Evolutionary conservation across 345 rosid genomes (phyloP).

Genomic region (Leavenworthia alabamica): DNA sequence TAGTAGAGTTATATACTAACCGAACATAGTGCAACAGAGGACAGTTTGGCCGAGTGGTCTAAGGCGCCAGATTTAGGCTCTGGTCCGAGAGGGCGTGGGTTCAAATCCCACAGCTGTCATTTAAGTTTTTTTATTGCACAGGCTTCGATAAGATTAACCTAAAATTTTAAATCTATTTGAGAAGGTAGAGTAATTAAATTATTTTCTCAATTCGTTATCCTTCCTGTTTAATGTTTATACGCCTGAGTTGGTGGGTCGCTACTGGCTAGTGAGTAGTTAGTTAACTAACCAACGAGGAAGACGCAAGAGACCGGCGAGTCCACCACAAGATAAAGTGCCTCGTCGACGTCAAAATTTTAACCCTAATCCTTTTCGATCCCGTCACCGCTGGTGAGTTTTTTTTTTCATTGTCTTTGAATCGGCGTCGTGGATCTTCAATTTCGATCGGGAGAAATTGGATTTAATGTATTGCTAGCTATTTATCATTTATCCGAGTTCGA

Average conservation of each 20-base stretch:
- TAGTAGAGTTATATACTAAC: background rate
- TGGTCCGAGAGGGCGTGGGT: conserved; percentile 99
- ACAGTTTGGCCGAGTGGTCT: conserved; percentile 99
- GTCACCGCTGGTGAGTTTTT: conserved; percentile 22
- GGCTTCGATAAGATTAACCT: background rate
- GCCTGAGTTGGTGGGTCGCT: no score
- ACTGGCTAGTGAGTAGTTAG: no score
- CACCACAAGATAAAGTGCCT: no score
- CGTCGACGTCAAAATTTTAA: background rate
- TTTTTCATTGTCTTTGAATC: background rate
- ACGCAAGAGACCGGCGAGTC: no score
- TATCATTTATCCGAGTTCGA: background rate
- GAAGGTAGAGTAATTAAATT: no score
- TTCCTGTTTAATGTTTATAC: no score
- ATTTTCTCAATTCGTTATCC: no score
- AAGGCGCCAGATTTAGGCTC: conserved; percentile 99
- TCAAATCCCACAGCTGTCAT: conserved; percentile 98
- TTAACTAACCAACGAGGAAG: no score
- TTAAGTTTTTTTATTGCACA: background rate
- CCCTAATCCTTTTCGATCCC: background rate
- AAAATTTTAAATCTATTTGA: no score
- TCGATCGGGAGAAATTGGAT: background rate
- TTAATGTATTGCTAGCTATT: background rate
- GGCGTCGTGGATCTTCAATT: background rate
- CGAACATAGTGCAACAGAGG: background rate